A percentile compares a stretch with the other conserved stretches of the same genome.
Conservation (phyloP, 2,329 filamentous ascomycete species). For the Penicillium sp. region DNA sequence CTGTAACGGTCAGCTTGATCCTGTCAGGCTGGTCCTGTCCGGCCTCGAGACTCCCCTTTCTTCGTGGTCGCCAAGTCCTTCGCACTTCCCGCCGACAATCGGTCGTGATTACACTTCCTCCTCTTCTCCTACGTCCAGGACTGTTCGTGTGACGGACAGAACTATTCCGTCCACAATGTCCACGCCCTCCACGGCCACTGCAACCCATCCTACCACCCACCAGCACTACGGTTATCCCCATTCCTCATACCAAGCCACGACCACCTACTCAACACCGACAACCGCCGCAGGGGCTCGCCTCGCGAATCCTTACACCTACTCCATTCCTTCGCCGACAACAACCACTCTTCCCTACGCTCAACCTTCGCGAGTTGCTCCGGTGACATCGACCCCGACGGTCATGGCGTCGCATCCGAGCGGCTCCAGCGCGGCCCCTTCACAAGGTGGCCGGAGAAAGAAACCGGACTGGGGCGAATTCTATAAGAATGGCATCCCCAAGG, state of each 20-base stretch:
- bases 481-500: conserved; percentile 79
- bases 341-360: conserved; percentile 40
- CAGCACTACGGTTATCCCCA: conserved; percentile 67
- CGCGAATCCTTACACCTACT: conserved; percentile 49
- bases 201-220: conserved; percentile 70
- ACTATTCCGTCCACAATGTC: conserved; percentile 63
- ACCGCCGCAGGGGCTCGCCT: conserved; percentile 46
- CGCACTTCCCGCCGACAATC: conserved; percentile 16
- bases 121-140: conserved; percentile 23
- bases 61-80: background rate
- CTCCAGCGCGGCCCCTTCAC: conserved; percentile 44
- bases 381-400: conserved; percentile 41
- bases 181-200: conserved; percentile 77
- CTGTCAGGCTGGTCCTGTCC: background rate
- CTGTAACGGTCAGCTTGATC: background rate
- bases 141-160: conserved; percentile 36
- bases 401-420: conserved; percentile 46
- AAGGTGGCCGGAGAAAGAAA: conserved; percentile 52
- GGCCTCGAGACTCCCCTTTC: background rate
- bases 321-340: conserved; percentile 40
- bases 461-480: conserved; percentile 83
- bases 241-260: conserved; percentile 59
- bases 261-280: conserved; percentile 56
- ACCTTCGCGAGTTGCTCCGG: conserved; percentile 42
- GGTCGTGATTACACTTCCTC: conserved; percentile 10